Evolutionary conservation across 139 green algal species (phyloP), one percentile per base, ranked within the genome.

Genomic region (Chlorella vulgaris): DNA sequence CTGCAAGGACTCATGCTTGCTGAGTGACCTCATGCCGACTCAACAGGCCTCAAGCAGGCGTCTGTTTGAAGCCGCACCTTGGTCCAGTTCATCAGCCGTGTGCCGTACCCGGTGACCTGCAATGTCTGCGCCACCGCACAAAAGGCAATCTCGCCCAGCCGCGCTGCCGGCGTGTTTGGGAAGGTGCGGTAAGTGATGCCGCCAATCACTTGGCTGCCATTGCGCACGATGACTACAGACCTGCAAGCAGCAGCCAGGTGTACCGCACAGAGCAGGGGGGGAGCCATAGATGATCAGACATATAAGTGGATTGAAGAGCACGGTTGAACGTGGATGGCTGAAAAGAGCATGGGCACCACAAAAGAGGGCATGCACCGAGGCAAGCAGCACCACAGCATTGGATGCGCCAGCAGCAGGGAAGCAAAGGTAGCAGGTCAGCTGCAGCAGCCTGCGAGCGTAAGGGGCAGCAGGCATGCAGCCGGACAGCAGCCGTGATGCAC

Each of bases 61-160:
- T 31, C 55, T 65, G n/a, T 24, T 15, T 24, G 47, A 18, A 24
- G 28, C n/a, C 61, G 24, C 47, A 83, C 84, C 89, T 97, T 97
- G 43, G 91, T 92, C 79, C 95, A 93, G 84, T 98, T 99, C 96
- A 99, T 99, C 31, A 99, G 91, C 22, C 96, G 92, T 38, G 94
- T 98, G 73, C 96, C 96, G 89, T 97, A 98, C 28, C 96, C 96
- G 31, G 94, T 93, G 36, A 98, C 91, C 86, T 98, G 95, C 87
- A 99, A 93, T 31, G 86, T 93, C 19, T 93, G 91, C 24, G 91
- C 94, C n/a, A 99, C 91, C 35, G 96, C 96, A 76, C 96, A 99
- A 82, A 99, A 99, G 2, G 96, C 96, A 74, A 99, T 99, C 90
- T 99, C 96, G 0, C 89, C 96, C 78, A 99, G 94, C 26, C 80